A percentile compares a stretch with the other conserved stretches of the same genome.
Evolutionary conservation across 331 rosid genomes (phyloP).

Genomic region (Acacia concinna): DNA sequence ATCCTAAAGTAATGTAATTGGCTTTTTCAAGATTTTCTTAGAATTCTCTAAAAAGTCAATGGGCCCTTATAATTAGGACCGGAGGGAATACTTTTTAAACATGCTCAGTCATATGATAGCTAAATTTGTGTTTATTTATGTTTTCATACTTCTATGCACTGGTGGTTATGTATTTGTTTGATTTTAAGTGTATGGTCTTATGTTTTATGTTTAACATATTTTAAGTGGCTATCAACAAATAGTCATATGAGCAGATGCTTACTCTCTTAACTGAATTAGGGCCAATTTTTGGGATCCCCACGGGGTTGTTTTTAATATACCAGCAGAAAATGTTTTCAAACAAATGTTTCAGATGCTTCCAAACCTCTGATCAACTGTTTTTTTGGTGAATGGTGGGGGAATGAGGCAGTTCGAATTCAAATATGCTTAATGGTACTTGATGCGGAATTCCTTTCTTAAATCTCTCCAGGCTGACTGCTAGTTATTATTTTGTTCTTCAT

Average conservation of each 20-base stretch:
- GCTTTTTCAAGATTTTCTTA: no score
- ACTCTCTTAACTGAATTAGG: not conserved
- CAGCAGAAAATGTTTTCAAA: not conserved
- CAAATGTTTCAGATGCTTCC: not conserved
- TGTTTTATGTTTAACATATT: not conserved
- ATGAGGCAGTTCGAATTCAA: constrained; percentile 22
- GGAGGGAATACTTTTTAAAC: not conserved
- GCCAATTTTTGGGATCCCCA: not conserved
- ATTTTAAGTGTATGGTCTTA: not conserved
- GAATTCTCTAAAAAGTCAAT: no score
- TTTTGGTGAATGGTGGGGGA: constrained; percentile 8
- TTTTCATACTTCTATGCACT: not conserved
- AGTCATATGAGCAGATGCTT: not conserved
- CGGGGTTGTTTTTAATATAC: not conserved
- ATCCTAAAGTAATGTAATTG: no score
- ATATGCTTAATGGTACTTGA: not conserved
- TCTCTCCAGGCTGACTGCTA: not conserved
- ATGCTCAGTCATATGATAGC: not conserved
- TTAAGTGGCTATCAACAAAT: not conserved
- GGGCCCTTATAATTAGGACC: no score
- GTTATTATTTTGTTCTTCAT: not conserved
- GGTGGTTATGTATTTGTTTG: not conserved
- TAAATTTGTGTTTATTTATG: not conserved
- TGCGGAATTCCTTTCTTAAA: not conserved
- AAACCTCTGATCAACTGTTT: constrained; percentile 8